Evolutionary conservation across 2,329 filamentous ascomycete species (phyloP).

Genomic region (Bipolaris cookei): DNA sequence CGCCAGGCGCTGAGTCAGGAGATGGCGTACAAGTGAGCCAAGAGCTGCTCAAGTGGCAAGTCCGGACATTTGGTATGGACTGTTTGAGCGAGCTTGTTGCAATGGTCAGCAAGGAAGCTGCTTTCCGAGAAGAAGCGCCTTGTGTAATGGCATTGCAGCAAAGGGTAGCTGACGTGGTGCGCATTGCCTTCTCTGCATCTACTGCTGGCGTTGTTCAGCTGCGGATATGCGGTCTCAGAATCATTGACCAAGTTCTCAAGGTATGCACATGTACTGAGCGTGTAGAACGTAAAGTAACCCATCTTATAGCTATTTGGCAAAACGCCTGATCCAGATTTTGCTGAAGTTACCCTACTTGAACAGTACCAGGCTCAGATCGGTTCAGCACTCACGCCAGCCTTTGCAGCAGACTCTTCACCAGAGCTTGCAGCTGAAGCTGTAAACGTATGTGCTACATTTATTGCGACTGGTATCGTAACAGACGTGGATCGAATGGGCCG

Average conservation of each 20-base stretch:
- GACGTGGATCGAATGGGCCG: conserved; percentile 98
- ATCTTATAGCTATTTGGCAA: conserved; percentile 79
- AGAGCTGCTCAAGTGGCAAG: conserved; percentile 93
- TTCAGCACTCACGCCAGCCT: conserved; percentile 93
- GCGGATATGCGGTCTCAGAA: conserved; percentile 87
- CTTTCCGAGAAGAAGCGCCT: conserved; percentile 76
- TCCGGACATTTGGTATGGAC: conserved; percentile 89
- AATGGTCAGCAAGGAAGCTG: conserved; percentile 78
- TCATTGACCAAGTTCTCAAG: conserved; percentile 90
- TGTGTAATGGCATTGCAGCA: conserved; percentile 81
- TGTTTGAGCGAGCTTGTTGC: conserved; percentile 83
- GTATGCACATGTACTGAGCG: conserved; percentile 34
- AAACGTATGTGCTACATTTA: conserved; percentile 97
- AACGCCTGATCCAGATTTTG: conserved; percentile 93
- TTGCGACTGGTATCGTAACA: conserved; percentile 94
- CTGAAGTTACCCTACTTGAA: conserved; percentile 94
- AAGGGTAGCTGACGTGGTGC: conserved; percentile 87
- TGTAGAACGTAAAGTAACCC: neutral
- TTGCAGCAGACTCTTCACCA: conserved; percentile 92
- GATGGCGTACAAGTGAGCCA: conserved; percentile 62
- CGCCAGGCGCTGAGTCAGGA: conserved; percentile 53
- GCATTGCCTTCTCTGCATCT: conserved; percentile 96
- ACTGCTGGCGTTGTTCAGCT: conserved; percentile 91
- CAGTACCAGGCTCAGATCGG: conserved; percentile 99
- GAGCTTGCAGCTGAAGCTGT: conserved; percentile 95